Percentiles rank a stretch among this genome's conserved stretches.
phyloP scores from a whole-genome alignment of 2,329 filamentous ascomycete species.

The Aureobasidium sp. region DNA sequence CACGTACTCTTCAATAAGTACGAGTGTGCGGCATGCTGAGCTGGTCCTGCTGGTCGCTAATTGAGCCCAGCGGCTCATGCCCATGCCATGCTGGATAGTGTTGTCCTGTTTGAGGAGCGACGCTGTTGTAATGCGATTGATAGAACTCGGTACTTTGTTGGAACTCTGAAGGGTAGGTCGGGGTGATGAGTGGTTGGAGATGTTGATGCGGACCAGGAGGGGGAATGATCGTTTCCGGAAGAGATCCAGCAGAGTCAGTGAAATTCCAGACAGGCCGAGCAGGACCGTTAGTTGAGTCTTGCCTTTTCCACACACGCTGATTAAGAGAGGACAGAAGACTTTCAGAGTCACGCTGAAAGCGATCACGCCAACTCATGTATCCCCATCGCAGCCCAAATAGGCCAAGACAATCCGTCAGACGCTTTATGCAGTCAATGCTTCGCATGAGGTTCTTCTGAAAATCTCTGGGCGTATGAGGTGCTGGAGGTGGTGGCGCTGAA shows the following conservation, averaged over 20 bases:
- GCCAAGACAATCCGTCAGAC: constrained; percentile 39
- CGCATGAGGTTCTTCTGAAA: constrained; percentile 29
- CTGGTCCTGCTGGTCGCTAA: neutral
- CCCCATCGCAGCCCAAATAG: constrained; percentile 41
- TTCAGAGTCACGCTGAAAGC: constrained; percentile 39
- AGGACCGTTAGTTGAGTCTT: neutral
- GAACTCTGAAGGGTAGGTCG: constrained; percentile 11
- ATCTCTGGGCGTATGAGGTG: constrained; percentile 26
- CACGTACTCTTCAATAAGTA: neutral
- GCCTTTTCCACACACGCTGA: constrained; percentile 28
- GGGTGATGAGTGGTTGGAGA: constrained; percentile 4
- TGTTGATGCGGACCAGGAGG: neutral
- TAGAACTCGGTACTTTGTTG: constrained; percentile 7
- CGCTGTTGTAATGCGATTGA: neutral
- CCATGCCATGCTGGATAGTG: constrained; percentile 4
- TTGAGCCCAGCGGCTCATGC: neutral
- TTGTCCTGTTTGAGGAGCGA: neutral
- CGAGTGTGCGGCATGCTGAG: neutral
- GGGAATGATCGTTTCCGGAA: neutral
- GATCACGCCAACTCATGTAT: constrained; percentile 42
- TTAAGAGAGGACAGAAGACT: constrained; percentile 35
- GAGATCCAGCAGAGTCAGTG: neutral
- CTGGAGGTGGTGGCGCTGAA: constrained; percentile 25
- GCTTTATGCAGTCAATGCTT: constrained; percentile 40
- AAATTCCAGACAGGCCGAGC: neutral